phyloP scores from a whole-genome alignment of 495 filamentous ascomycete species.

The Sordaria brevicollis region DNA sequence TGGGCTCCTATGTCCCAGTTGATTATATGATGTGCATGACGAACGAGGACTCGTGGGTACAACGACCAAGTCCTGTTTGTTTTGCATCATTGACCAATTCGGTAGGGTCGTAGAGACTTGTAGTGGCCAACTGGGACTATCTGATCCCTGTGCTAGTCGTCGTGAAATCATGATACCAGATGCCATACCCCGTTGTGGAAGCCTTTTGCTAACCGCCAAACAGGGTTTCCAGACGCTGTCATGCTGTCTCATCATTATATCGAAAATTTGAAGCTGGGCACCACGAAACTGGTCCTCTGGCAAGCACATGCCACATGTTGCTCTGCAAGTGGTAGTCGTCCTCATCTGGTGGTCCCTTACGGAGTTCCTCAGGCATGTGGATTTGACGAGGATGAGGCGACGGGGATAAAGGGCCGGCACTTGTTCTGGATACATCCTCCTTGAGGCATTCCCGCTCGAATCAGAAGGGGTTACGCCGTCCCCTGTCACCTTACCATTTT shows the following conservation, averaged over 20 bases:
- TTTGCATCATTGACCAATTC: not conserved
- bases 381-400: not conserved
- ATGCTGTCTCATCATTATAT: not conserved
- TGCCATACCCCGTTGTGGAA: not conserved
- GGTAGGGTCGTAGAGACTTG: not conserved
- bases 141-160: not conserved
- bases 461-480: not conserved
- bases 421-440: not conserved
- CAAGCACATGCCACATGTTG: not conserved
- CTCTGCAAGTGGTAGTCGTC: not conserved
- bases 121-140: not conserved
- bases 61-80: not conserved
- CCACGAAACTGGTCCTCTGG: not conserved
- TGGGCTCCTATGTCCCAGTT: not conserved
- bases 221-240: not conserved
- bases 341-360: not conserved
- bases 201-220: not conserved
- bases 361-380: not conserved
- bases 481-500: not conserved
- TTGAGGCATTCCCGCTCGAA: not conserved
- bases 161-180: not conserved
- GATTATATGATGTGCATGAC: not conserved
- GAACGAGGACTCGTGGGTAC: not conserved
- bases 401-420: not conserved
- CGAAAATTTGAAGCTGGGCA: not conserved